Evolutionary conservation across 352 stramenopile species (phyloP), one percentile per base, ranked within the genome.

Genomic region (Phytopythium aichiense): DNA sequence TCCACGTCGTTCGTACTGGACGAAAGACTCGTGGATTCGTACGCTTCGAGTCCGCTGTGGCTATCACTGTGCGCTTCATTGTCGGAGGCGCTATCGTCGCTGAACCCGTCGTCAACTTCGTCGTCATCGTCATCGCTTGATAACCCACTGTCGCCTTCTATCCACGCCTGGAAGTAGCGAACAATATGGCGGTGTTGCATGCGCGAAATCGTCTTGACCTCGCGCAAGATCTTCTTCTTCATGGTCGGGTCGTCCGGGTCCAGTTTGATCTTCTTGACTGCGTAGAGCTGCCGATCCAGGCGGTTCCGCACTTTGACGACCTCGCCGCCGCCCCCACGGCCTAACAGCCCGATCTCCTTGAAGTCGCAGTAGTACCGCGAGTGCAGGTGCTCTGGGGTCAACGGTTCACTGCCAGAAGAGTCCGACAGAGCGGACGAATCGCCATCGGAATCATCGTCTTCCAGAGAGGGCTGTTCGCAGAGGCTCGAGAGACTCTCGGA

Each of bases 121-220:
- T 68, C 81, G 25, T 78, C 77, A 53, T 84, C 76, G 20, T 78
- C 76, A 37, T 74, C 72, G 51, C 72, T 73, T 13, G 82, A 76
- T 28, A 76, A 76, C 59, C 75, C 73, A 30, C 74, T 73, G 35
- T 92, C 80, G 15, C 84, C 84, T 72, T 95, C 87, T 43, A 95
- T 93, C 87, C 87, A 95, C 18, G 87, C 87, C 55, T 95, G 87
- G 62, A 94, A 95, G 64, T 98, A 99, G 48, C 96, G 76, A 20
- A 99, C 96, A 66, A 99, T 98, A 60, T 99, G 94, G 40, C 96
- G 94, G 56, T 99, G 96, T 55, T 95, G 92, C 89, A 99, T 97
- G 45, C 93, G 77, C 37, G 92, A 98, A 86, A 99, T 98, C 1
- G 92, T 98, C 56, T 96, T 98, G 22, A 99, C 95, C 71, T 99